phyloP scores from a whole-genome alignment of 2,329 filamentous ascomycete species.

The Ceratocystiopsis brevicomis region DNA sequence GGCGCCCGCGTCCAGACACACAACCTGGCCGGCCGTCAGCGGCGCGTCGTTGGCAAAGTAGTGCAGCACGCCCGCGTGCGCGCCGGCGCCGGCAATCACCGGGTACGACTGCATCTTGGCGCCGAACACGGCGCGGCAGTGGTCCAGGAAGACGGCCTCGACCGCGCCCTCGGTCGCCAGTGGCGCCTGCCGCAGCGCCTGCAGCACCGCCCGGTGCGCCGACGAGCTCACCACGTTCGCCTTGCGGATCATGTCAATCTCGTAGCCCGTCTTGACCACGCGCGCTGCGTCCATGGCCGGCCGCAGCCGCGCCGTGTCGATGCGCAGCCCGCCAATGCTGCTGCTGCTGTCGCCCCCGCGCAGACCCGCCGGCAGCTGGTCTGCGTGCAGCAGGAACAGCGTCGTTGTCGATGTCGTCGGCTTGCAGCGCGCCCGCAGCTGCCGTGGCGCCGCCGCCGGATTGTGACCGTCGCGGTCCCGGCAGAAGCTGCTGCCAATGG shows the following conservation, averaged over 20 bases:
- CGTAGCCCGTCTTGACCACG: constrained; percentile 70
- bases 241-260: constrained; percentile 61
- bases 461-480: constrained; percentile 1
- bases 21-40: constrained; percentile 46
- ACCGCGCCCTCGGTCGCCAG: constrained; percentile 67
- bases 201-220: constrained; percentile 58
- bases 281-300: constrained; percentile 63
- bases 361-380: constrained; percentile 11
- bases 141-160: constrained; percentile 56
- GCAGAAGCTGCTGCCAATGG: constrained; percentile 8
- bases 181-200: constrained; percentile 27
- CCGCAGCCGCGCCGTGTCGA: constrained; percentile 36
- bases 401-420: constrained; percentile 10
- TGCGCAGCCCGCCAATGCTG: constrained; percentile 1
- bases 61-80: constrained; percentile 72
- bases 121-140: constrained; percentile 47
- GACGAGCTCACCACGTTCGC: constrained; percentile 64
- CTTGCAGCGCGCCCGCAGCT: not conserved
- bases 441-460: not conserved
- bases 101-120: constrained; percentile 69
- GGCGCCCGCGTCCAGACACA: constrained; percentile 74
- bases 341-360: too few species aligned
- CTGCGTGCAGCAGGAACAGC: constrained; percentile 25
- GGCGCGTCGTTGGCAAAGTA: constrained; percentile 65
- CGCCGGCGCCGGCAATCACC: constrained; percentile 69